phyloP scores from a whole-genome alignment of 768 basidiomycete genomes.

The Leucosporidium creatinivorum region DNA sequence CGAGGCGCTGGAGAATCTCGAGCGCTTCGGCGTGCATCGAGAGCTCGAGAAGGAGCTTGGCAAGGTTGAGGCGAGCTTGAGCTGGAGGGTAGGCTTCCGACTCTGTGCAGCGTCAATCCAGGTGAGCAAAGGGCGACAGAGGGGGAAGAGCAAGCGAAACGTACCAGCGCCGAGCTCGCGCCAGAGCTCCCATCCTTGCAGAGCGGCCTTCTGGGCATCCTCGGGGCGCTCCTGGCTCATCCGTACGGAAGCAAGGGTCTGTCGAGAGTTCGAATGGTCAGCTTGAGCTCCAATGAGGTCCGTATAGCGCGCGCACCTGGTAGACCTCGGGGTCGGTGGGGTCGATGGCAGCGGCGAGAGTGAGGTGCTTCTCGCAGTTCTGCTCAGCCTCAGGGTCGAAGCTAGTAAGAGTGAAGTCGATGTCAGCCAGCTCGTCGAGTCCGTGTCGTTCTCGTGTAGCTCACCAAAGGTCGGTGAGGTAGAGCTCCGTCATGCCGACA shows the following conservation, averaged over 20 bases:
- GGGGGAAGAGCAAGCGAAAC: neutral
- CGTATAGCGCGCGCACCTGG: slow-evolving; percentile 7
- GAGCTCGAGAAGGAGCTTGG: slow-evolving; percentile 31
- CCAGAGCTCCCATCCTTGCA: slow-evolving; percentile 30
- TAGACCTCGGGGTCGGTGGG: slow-evolving; percentile 37
- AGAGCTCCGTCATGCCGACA: slow-evolving; percentile 39
- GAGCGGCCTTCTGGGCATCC: slow-evolving; percentile 22
- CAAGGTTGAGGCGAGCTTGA: slow-evolving; percentile 23
- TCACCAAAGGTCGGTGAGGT: slow-evolving; percentile 38
- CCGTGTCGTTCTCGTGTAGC: neutral
- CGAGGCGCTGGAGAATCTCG: slow-evolving; percentile 35
- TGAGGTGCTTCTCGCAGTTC: slow-evolving; percentile 34
- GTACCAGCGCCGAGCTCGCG: slow-evolving; percentile 17
- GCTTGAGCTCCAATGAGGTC: neutral
- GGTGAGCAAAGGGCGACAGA: neutral
- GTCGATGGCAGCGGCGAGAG: slow-evolving; percentile 32
- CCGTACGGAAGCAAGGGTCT: slow-evolving; percentile 33
- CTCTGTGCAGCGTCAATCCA: neutral
- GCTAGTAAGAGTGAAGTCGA: neutral
- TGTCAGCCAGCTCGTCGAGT: too few species aligned
- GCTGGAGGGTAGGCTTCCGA: slow-evolving; percentile 21
- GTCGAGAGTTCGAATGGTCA: neutral
- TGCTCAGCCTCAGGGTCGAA: slow-evolving; percentile 36
- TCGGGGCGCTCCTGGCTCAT: slow-evolving; percentile 27
- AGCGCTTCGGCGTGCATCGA: slow-evolving; percentile 24